phyloP scores from a whole-genome alignment of 768 basidiomycete species.

The Lactarius evosmus region DNA sequence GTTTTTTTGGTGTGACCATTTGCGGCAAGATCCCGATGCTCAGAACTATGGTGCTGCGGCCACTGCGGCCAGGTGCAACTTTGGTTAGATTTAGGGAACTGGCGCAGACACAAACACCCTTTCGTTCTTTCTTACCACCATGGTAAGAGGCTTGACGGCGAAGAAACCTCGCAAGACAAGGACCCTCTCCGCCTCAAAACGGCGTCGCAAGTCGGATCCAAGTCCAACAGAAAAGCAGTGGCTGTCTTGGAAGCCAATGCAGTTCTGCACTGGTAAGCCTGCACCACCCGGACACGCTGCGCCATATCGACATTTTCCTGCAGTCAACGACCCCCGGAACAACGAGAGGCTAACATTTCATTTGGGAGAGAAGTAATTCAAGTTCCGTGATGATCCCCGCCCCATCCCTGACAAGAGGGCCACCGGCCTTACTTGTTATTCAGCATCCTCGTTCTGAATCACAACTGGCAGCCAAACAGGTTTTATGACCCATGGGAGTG shows the following conservation, averaged over 20 bases:
- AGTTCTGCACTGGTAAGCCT: slow-evolving; percentile 9
- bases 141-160: neutral
- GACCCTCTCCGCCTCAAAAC: neutral
- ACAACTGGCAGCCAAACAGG: slow-evolving; percentile 2
- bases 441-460: slow-evolving; percentile 16
- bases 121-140: neutral
- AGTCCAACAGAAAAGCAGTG: neutral
- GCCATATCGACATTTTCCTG: neutral
- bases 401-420: neutral
- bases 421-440: neutral
- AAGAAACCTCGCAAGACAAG: slow-evolving; percentile 3
- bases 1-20: neutral
- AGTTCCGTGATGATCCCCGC: neutral
- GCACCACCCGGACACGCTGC: neutral
- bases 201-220: neutral
- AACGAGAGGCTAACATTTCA: neutral
- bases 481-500: slow-evolving; percentile 9
- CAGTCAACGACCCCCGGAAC: slow-evolving; percentile 13
- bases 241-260: slow-evolving; percentile 15
- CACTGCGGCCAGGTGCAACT: neutral
- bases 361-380: slow-evolving; percentile 1
- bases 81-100: too few relatives aligned
- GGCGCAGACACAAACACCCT: neutral
- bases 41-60: neutral
- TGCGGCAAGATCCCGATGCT: too few relatives aligned